phyloP scores from a whole-genome alignment of 306 rosid species.

The Inga leiocalycina region DNA sequence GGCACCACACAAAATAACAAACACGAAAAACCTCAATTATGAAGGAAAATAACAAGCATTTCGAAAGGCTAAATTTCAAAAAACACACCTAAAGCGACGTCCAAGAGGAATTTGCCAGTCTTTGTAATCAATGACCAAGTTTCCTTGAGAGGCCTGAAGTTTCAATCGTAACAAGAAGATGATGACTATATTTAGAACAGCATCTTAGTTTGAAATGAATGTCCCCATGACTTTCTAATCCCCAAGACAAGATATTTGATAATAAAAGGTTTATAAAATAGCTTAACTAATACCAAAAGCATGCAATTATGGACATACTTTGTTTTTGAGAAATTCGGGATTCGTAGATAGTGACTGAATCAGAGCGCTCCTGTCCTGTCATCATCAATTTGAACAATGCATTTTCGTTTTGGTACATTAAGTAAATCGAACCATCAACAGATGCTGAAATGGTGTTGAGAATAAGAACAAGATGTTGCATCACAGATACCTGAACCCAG shows the following conservation, averaged over 20 bases:
- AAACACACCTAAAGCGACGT: constrained; percentile 87
- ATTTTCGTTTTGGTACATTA: neutral
- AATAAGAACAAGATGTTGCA: neutral
- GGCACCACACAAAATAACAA: constrained; percentile 8
- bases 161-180: constrained; percentile 30
- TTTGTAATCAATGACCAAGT: constrained; percentile 84
- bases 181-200: constrained; percentile 16
- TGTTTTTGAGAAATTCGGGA: constrained; percentile 87
- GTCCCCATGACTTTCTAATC: neutral
- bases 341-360: constrained; percentile 85
- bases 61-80: constrained; percentile 22
- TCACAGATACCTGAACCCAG: constrained; percentile 82
- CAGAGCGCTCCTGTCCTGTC: constrained; percentile 84
- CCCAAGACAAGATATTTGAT: constrained; percentile 5
- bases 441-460: constrained; percentile 29
- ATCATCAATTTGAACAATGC: constrained; percentile 19
- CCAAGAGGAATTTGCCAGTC: constrained; percentile 99
- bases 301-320: constrained; percentile 47
- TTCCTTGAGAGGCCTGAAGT: constrained; percentile 77
- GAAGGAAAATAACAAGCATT: neutral
- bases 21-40: neutral
- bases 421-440: constrained; percentile 20
- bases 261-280: constrained; percentile 10
- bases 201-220: constrained; percentile 8
- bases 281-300: constrained; percentile 6